phyloP scores from a whole-genome alignment of 208 protist species.

The Leishmania major region DNA sequence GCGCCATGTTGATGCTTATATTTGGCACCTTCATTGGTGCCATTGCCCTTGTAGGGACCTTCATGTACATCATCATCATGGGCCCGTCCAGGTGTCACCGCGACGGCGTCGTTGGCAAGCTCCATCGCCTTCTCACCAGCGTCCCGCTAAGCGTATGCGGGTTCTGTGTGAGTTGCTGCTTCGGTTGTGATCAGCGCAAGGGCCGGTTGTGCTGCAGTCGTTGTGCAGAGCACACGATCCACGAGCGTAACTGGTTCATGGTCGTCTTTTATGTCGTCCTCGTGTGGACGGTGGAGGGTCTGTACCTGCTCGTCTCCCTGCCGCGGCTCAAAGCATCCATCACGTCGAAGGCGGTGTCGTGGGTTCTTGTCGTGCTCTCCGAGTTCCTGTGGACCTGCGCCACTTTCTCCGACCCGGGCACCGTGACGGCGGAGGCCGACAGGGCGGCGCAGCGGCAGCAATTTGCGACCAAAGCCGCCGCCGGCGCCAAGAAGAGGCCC shows the following conservation, averaged over 20 bases:
- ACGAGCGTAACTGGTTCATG: slow-evolving; percentile 82
- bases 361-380: slow-evolving; percentile 55
- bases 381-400: slow-evolving; percentile 71
- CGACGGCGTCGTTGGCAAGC: slow-evolving; percentile 75
- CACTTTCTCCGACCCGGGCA: slow-evolving; percentile 82
- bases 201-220: slow-evolving; percentile 40
- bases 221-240: slow-evolving; percentile 42
- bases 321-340: slow-evolving; percentile 49
- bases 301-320: slow-evolving; percentile 75
- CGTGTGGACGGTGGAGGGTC: slow-evolving; percentile 78
- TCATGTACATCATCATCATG: slow-evolving; percentile 92
- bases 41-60: slow-evolving; percentile 42
- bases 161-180: slow-evolving; percentile 53
- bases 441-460: slow-evolving; percentile 34
- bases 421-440: slow-evolving; percentile 57
- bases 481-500: background rate
- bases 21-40: slow-evolving; percentile 42
- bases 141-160: slow-evolving; percentile 45
- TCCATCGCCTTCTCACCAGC: slow-evolving; percentile 42
- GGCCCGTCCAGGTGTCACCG: slow-evolving; percentile 87
- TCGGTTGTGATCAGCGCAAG: slow-evolving; percentile 47
- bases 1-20: slow-evolving; percentile 20
- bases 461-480: background rate
- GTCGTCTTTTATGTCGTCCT: slow-evolving; percentile 86
- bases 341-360: slow-evolving; percentile 63